Evolutionary conservation across 257 asterid species (phyloP).

Genomic region (Nicotiana benthamiana): DNA sequence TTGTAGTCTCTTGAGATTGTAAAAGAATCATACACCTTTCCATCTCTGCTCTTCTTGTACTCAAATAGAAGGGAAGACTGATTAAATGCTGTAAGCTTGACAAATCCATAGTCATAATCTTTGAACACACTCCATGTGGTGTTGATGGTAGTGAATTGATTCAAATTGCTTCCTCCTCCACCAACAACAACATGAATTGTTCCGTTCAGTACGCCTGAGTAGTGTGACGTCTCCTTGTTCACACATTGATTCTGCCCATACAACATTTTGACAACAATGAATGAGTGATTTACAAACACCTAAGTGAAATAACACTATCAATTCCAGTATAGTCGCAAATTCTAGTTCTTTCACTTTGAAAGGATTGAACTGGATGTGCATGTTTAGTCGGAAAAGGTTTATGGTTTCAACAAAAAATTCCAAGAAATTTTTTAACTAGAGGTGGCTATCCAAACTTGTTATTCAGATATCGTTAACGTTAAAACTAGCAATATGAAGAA

Average conservation of each 20-base stretch:
- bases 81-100: background rate
- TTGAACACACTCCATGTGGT: slow-evolving; percentile 3
- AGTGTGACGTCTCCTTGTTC: slow-evolving; percentile 34
- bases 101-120: background rate
- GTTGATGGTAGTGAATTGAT: background rate
- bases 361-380: background rate
- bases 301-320: background rate
- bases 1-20: slow-evolving; percentile 1
- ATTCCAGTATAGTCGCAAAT: background rate
- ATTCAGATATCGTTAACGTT: background rate
- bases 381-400: background rate
- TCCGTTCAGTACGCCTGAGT: slow-evolving; percentile 37
- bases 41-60: slow-evolving; percentile 8
- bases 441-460: background rate
- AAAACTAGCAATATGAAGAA: background rate
- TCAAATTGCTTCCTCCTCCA: slow-evolving; percentile 41
- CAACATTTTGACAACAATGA: background rate
- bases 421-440: background rate
- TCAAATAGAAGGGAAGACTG: background rate
- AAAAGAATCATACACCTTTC: background rate
- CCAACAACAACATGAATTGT: slow-evolving; percentile 48
- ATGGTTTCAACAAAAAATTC: background rate
- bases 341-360: background rate
- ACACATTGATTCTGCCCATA: slow-evolving; percentile 45
- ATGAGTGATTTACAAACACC: background rate